Conservation (phyloP, 495 filamentous ascomycete species). For the Beverwykella pulmonaria region DNA sequence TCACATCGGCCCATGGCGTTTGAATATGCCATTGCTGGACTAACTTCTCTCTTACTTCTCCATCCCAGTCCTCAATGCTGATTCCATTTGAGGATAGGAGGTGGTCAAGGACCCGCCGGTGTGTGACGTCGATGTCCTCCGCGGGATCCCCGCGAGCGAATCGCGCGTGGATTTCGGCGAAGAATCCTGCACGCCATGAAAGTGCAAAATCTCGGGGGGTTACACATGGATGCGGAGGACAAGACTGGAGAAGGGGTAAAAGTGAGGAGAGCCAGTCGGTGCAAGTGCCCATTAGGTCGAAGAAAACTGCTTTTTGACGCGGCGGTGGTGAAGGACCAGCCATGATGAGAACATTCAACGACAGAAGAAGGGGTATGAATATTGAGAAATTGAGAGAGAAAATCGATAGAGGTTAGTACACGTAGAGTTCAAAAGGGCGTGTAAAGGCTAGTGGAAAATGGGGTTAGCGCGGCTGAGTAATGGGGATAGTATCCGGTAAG, state of each 20-base stretch:
- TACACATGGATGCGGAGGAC: constrained; percentile 25
- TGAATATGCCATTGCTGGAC: constrained; percentile 21
- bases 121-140: constrained; percentile 43
- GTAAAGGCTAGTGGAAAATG: not conserved
- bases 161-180: constrained; percentile 32
- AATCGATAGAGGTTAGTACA: no score
- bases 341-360: not conserved
- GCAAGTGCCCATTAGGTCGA: constrained; percentile 55
- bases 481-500: not conserved
- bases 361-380: not conserved
- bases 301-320: constrained; percentile 47
- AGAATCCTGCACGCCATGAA: constrained; percentile 39
- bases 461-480: not conserved
- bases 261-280: constrained; percentile 50
- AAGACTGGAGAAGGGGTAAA: constrained; percentile 37
- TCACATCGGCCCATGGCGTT: constrained; percentile 17
- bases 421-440: no score
- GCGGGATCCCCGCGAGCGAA: constrained; percentile 13
- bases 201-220: constrained; percentile 20
- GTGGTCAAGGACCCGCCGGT: constrained; percentile 38
- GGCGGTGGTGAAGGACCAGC: no score
- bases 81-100: constrained; percentile 20
- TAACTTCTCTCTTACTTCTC: not conserved
- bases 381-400: not conserved
- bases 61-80: constrained; percentile 3